phyloP scores from a whole-genome alignment of 2,329 filamentous ascomycete genomes.

The Paradendryphiella salina region DNA sequence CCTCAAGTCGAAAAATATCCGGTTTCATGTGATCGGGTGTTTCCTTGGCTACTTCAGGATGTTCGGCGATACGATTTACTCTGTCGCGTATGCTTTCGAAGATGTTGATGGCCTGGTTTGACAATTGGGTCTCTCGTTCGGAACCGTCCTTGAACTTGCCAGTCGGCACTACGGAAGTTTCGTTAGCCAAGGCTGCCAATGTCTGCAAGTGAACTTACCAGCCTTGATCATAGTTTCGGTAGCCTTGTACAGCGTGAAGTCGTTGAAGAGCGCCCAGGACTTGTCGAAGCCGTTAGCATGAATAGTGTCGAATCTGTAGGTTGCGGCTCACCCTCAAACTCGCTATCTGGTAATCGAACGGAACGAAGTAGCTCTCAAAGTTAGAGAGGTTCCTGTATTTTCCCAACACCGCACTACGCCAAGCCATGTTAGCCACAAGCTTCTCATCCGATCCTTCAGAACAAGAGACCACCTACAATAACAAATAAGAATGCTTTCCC shows the following conservation, averaged over 20 bases:
- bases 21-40: background rate
- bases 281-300: background rate
- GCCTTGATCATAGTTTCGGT: background rate
- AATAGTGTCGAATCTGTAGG: background rate
- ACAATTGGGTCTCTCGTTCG: background rate
- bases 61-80: background rate
- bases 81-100: background rate
- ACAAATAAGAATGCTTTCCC: background rate
- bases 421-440: background rate
- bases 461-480: background rate
- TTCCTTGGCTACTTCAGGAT: background rate
- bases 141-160: background rate
- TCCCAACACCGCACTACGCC: background rate
- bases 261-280: constrained; percentile 1
- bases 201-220: background rate
- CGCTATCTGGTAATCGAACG: background rate
- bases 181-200: background rate
- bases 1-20: background rate
- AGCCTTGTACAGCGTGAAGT: background rate
- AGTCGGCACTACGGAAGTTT: background rate
- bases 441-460: background rate
- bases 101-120: background rate
- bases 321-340: background rate
- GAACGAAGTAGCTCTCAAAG: background rate
- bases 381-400: background rate